These are phyloP conservation scores for Cyberlindnera petersonii DNA, from an alignment of 805 yeast species.

Conservation along the genomic window DNA sequence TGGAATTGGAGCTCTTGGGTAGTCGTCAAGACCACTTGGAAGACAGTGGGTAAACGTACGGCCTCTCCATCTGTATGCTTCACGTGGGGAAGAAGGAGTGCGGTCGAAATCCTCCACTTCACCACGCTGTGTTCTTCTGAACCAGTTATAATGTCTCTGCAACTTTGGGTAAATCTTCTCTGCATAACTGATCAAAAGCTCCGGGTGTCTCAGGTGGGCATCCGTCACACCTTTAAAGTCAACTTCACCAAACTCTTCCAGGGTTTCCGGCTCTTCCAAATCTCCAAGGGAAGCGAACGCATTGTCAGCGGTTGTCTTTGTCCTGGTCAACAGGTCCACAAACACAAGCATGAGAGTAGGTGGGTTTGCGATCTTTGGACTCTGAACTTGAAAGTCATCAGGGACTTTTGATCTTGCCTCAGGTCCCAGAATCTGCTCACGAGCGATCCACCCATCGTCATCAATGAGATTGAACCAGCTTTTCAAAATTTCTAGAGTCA, in stretches of 20 bases:
- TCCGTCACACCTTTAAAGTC: slow-evolving; percentile 38
- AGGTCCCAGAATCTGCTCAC: slow-evolving; percentile 90
- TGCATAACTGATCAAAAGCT: slow-evolving; percentile 56
- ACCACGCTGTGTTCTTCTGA: slow-evolving; percentile 76
- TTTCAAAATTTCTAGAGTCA: slow-evolving; percentile 71
- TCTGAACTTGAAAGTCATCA: slow-evolving; percentile 74
- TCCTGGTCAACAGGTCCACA: slow-evolving; percentile 49
- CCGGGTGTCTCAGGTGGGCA: slow-evolving; percentile 54
- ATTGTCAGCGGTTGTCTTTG: slow-evolving; percentile 26
- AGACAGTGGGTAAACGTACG: slow-evolving; percentile 80
- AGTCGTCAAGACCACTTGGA: slow-evolving; percentile 94
- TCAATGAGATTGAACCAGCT: slow-evolving; percentile 89
- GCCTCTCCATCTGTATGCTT: slow-evolving; percentile 91
- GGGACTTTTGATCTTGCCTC: slow-evolving; percentile 92
- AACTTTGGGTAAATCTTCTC: slow-evolving; percentile 69
- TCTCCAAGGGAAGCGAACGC: slow-evolving; percentile 24
- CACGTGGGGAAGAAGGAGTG: slow-evolving; percentile 44
- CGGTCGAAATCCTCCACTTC: slow-evolving; percentile 68
- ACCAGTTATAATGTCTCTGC: slow-evolving; percentile 78
- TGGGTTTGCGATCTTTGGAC: slow-evolving; percentile 89
- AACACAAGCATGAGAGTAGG: slow-evolving; percentile 85
- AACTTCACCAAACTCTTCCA: slow-evolving; percentile 25
- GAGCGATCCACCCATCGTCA: slow-evolving; percentile 92
- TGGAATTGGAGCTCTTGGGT: slow-evolving; percentile 79
- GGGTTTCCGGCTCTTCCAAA: slow-evolving; percentile 30